These are phyloP conservation scores for Nothopassalora personata DNA, from an alignment of 2,329 filamentous ascomycete genomes.

Conservation along the genomic window DNA sequence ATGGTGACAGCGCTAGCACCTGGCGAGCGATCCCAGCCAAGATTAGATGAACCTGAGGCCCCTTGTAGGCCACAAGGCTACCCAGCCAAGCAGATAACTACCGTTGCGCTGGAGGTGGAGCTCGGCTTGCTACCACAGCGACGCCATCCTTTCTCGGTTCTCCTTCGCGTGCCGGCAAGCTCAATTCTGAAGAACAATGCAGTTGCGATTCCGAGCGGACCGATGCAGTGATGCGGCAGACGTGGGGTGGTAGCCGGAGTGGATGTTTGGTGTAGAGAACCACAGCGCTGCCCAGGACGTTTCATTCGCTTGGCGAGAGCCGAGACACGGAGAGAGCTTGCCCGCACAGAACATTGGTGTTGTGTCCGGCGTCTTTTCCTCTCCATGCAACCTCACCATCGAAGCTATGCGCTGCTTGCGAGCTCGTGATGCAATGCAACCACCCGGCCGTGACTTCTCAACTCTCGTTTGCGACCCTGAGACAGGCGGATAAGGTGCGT, in stretches of 20 bases:
- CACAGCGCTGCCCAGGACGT: neutral
- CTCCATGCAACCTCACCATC: constrained; percentile 7
- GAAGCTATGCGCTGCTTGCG: neutral
- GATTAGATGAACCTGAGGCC: no score
- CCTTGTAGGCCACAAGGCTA: neutral
- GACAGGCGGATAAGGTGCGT: constrained; percentile 11
- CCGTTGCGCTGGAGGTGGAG: constrained; percentile 12
- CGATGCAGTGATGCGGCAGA: neutral
- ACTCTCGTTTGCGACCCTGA: neutral
- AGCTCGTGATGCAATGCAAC: constrained; percentile 14
- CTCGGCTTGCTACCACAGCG: constrained; percentile 6
- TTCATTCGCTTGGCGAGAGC: neutral
- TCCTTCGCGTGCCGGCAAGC: neutral
- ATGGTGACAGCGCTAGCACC: constrained; percentile 29
- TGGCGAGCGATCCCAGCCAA: neutral
- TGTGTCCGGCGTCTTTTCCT: neutral
- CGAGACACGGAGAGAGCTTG: neutral
- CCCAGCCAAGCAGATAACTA: neutral
- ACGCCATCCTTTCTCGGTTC: constrained; percentile 1
- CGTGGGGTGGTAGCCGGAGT: neutral
- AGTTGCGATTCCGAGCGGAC: neutral
- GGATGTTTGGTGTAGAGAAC: neutral
- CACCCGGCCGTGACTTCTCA: constrained; percentile 5
- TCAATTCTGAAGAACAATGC: neutral
- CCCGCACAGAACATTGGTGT: neutral